Base-by-base conservation (phyloP, 148 eudicot species). In the Amaranthus palmeri region DNA sequence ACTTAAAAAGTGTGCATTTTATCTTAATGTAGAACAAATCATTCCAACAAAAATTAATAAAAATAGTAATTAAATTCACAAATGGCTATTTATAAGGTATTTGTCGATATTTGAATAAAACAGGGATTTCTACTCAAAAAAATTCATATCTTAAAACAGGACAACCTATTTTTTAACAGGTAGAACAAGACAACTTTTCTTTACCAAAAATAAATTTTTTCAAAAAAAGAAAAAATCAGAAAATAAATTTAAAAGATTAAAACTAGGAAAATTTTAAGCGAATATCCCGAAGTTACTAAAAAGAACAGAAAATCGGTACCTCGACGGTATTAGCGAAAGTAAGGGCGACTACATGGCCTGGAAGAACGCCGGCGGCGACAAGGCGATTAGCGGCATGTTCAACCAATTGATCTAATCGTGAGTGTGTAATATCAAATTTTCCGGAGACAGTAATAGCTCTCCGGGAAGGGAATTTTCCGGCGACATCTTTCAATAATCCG, bases 271-370 rank as follows among this genome's bases (percentile, higher is more conserved):
- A 25, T 25, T 25, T 25, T 25, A 25, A 25, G 36, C 36, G 36
- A 25, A 0, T 25, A n/a, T 25, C 2, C 36, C 36, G 36, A 25
- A 25, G 1, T 25, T 25, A 25, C 36, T 4, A 59, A 52, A 13
- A 51, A 6, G 1, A 8, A 41, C 3, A 25, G 1, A 14, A 46
- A 49, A 13, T 25, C 1, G n/a, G 54, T 68, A 91, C 98, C 96
- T 93, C 98, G 50, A 93, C 73, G 74, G 92, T 85, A 77, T 91
- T 93, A 48, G 96, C 93, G 71, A 91, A 93, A 69, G 97, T 89
- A 72, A 93, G 91, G n/a, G 98, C 98, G 57, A 93, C 87, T 53
- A 89, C 96, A 14, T 89, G 91, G 67, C 92, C 88, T 45, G 96
- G 87, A 25, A 56, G 66, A 56, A 93, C 85, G 13, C 96, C 97